phyloP scores from a whole-genome alignment of 2,329 filamentous ascomycete genomes.

The Bisporella sp. region DNA sequence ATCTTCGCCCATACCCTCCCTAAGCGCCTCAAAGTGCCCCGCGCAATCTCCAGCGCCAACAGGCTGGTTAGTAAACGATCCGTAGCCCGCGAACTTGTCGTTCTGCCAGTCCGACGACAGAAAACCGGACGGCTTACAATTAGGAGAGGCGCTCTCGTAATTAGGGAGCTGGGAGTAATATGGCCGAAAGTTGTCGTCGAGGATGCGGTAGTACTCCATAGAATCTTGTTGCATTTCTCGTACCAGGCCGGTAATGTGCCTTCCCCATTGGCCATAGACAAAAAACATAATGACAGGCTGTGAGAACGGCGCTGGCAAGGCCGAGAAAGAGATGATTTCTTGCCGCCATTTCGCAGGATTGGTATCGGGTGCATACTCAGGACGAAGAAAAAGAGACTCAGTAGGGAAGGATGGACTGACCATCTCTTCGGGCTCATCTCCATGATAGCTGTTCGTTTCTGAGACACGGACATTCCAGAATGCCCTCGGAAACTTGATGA shows the following conservation, averaged over 20 bases:
- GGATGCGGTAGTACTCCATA: too few species aligned
- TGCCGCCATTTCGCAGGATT: slow-evolving; percentile 50
- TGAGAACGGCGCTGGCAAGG: too few species aligned
- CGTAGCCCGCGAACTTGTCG: slow-evolving; percentile 60
- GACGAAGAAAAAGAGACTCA: slow-evolving; percentile 55
- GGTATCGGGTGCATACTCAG: slow-evolving; percentile 44
- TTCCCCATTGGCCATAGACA: too few species aligned
- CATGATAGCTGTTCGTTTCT: slow-evolving; percentile 1
- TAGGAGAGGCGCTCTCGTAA: slow-evolving; percentile 36
- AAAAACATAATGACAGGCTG: too few species aligned
- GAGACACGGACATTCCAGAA: slow-evolving; percentile 45
- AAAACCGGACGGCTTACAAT: slow-evolving; percentile 46
- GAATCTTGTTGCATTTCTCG: too few species aligned
- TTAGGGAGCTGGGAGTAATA: slow-evolving; percentile 59
- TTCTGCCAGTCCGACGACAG: slow-evolving; percentile 59
- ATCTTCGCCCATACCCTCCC: slow-evolving; percentile 36
- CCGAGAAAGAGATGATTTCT: slow-evolving; percentile 54
- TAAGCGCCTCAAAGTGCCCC: slow-evolving; percentile 34
- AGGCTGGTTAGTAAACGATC: slow-evolving; percentile 64
- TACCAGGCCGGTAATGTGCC: too few species aligned
- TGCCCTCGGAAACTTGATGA: slow-evolving; percentile 50
- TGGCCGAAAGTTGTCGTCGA: too few species aligned
- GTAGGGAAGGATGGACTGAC: slow-evolving; percentile 30
- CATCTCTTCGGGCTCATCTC: too few species aligned
- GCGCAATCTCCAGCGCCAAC: slow-evolving; percentile 42